These are phyloP conservation scores for Hawksworthiomyces lignivorus DNA, from an alignment of 2,329 filamentous ascomycete species.

Conservation along the genomic window DNA sequence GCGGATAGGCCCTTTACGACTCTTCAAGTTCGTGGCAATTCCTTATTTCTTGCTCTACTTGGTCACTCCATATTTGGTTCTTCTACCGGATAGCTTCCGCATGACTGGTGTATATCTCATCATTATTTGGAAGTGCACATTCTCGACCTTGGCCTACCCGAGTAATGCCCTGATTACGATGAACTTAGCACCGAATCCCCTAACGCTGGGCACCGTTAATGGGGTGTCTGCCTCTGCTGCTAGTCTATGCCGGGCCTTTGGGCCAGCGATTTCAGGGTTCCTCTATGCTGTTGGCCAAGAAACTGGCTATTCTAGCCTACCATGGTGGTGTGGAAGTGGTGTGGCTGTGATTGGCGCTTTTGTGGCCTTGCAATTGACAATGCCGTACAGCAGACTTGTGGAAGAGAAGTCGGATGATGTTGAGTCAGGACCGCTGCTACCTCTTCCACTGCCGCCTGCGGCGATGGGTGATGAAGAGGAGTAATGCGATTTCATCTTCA, in stretches of 20 bases:
- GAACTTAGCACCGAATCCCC: conserved; percentile 76
- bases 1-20: conserved; percentile 67
- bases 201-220: conserved; percentile 85
- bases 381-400: conserved; percentile 40
- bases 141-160: conserved; percentile 85
- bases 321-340: conserved; percentile 85
- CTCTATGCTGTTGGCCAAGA: conserved; percentile 75
- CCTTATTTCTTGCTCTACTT: conserved; percentile 86
- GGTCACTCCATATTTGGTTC: conserved; percentile 77
- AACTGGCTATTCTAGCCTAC: conserved; percentile 75
- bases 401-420: conserved; percentile 33
- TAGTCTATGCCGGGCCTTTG: conserved; percentile 79
- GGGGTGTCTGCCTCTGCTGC: conserved; percentile 87
- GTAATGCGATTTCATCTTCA: not conserved
- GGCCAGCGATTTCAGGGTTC: conserved; percentile 78
- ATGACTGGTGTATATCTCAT: conserved; percentile 69
- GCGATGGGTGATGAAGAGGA: not conserved
- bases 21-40: conserved; percentile 74
- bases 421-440: conserved; percentile 19
- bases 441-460: not conserved
- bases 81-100: conserved; percentile 65
- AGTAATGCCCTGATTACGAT: conserved; percentile 82
- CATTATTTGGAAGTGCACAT: conserved; percentile 87
- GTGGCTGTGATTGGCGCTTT: conserved; percentile 69
- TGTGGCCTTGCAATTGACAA: conserved; percentile 68